phyloP scores from a whole-genome alignment of 805 yeast species.

The Peterozyma toletana region DNA sequence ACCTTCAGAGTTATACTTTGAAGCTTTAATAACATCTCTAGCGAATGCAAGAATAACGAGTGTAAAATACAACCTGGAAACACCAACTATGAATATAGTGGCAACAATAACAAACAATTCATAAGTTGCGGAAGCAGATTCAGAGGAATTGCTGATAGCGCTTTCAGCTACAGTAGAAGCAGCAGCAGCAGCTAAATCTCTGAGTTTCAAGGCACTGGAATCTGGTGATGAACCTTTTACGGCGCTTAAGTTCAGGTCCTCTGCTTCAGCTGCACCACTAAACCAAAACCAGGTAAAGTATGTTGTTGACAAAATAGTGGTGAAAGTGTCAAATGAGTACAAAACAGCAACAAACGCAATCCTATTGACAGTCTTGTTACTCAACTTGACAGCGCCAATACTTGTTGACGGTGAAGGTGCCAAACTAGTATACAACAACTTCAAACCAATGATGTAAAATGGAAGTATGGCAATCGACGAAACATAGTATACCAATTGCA shows the following conservation, averaged over 20 bases:
- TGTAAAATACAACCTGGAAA: constrained; percentile 52
- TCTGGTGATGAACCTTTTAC: neutral
- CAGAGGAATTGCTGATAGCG: constrained; percentile 27
- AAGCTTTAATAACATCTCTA: constrained; percentile 42
- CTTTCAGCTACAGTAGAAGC: constrained; percentile 7
- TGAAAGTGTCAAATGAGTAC: constrained; percentile 60
- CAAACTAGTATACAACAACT: constrained; percentile 25
- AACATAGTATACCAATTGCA: constrained; percentile 78
- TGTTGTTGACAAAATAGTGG: constrained; percentile 61
- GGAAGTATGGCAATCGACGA: constrained; percentile 58
- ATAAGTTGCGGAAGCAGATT: constrained; percentile 55
- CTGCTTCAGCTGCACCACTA: constrained; percentile 17
- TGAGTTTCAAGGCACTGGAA: neutral
- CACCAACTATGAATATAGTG: constrained; percentile 39
- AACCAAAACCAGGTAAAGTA: constrained; percentile 80
- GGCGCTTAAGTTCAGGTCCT: constrained; percentile 15
- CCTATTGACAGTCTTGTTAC: constrained; percentile 49
- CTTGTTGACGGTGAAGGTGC: constrained; percentile 9
- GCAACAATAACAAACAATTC: constrained; percentile 53
- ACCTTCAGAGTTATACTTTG: constrained; percentile 21
- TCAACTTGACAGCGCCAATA: constrained; percentile 6
- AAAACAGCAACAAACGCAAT: constrained; percentile 57
- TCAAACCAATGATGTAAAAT: constrained; percentile 54
- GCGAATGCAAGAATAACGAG: constrained; percentile 53
- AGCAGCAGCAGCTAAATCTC: neutral